Conservation (phyloP, 192 early-diverging fungal species). For the Coemansia sp. region DNA sequence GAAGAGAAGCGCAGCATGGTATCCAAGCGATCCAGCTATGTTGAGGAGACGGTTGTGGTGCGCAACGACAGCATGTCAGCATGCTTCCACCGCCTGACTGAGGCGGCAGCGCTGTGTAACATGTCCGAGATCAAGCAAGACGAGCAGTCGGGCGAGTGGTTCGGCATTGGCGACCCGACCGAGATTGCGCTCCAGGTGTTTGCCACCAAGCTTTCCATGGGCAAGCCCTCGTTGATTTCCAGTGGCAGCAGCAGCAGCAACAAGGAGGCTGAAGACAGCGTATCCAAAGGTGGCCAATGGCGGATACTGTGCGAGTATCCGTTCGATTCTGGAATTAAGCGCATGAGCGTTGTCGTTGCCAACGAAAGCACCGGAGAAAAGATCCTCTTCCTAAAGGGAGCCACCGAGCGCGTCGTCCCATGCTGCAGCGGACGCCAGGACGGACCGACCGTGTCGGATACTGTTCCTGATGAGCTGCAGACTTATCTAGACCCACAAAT, state of each 20-base stretch:
- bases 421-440: conserved; percentile 63
- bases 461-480: conserved; percentile 45
- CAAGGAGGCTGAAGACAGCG: conserved; percentile 10
- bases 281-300: conserved; percentile 40
- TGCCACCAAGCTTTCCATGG: conserved; percentile 75
- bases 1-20: conserved; percentile 7
- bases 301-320: conserved; percentile 63
- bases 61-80: conserved; percentile 41
- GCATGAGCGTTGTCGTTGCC: conserved; percentile 83
- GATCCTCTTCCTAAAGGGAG: conserved; percentile 82
- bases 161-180: conserved; percentile 84
- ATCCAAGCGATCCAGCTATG: conserved; percentile 9
- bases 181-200: conserved; percentile 90
- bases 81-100: conserved; percentile 54
- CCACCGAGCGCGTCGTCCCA: conserved; percentile 84
- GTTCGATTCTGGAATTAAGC: conserved; percentile 78
- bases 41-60: conserved; percentile 30
- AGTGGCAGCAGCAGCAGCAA: not conserved
- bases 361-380: conserved; percentile 38
- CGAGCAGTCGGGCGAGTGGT: conserved; percentile 66
- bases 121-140: conserved; percentile 71
- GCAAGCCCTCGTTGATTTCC: conserved; percentile 63
- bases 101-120: conserved; percentile 79
- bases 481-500: conserved; percentile 60
- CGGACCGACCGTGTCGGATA: conserved; percentile 23